phyloP scores from a whole-genome alignment of 441 rosid genomes.

The Erodium trifolium region DNA sequence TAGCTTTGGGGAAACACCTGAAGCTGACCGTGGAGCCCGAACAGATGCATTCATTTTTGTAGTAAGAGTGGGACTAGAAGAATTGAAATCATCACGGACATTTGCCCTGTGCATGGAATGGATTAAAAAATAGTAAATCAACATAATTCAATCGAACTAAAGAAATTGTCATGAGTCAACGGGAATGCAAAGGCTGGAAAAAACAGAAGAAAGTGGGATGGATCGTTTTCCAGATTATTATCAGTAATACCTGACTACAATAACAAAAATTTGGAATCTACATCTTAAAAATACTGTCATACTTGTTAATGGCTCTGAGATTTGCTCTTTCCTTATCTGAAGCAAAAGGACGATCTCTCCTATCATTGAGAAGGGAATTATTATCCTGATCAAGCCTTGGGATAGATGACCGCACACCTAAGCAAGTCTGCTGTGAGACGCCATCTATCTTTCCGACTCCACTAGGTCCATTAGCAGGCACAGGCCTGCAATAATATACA shows the following conservation, averaged over 20 bases:
- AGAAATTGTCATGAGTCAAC: background rate
- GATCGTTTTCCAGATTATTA: background rate
- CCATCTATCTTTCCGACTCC: constrained; percentile 69
- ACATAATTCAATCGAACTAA: constrained; percentile 8
- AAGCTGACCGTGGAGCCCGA: constrained; percentile 75
- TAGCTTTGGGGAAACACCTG: constrained; percentile 61
- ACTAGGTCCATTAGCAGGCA: constrained; percentile 53
- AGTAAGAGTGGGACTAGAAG: constrained; percentile 74
- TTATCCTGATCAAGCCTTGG: constrained; percentile 57
- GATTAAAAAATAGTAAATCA: constrained; percentile 17
- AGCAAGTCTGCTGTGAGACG: constrained; percentile 48
- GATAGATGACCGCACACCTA: constrained; percentile 51
- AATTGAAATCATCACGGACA: constrained; percentile 66
- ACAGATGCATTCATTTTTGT: constrained; percentile 57
- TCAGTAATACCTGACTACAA: background rate
- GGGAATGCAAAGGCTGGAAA: background rate
- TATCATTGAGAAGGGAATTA: constrained; percentile 53
- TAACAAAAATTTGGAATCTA: background rate
- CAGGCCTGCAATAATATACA: constrained; percentile 48
- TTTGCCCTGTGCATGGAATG: constrained; percentile 46
- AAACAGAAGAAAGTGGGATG: constrained; percentile 11
- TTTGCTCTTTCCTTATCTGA: constrained; percentile 79
- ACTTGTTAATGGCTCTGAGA: constrained; percentile 72
- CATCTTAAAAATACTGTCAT: constrained; percentile 26
- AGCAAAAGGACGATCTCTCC: constrained; percentile 65